Base-by-base conservation (phyloP, 768 basidiomycete genomes). In the Suillus placidus region DNA sequence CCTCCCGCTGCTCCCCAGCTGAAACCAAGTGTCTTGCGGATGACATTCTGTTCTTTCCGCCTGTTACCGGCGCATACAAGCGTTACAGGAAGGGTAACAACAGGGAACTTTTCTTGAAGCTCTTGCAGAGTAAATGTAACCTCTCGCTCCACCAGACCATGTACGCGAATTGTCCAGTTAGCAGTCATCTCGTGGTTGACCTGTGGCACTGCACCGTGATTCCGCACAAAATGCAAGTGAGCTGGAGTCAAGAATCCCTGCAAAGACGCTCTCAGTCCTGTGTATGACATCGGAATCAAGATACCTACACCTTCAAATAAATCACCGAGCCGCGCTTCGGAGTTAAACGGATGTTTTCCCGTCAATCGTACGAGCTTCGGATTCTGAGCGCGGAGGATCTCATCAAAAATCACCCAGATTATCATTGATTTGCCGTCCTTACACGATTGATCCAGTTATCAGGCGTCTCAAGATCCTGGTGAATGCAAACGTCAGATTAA, bases 61-160 rank as follows among this genome's bases (percentile, higher is more conserved):
- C 88, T 75, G 71, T 89, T 89, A 2, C 88, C 88, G 2, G 88
- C 88, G 67, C 88, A 89, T 4, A 85, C 84, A 13, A 89, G 72
- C 0, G 88, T 89, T 23, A 88, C 79, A 4, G 88, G 88, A 4
- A 88, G 66, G 0, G 87, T 89, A 7, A 88, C 83, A 10, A 83
- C 77, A 12, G 79, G 76, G 69, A 88, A 87, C n/a, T 68, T 75
- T 20, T 70, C 69, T 49, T 78, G 77, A 8, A 89, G 76, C 62
- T 87, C 81, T 18, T 74, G 70, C 16, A 89, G 67, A 7, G 82
- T 80, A 34, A 88, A 74, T 2, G 72, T 77, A 57, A 76, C 32
- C 61, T 80, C 73, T 38, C 74, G 68, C 40, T 73, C 66, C 65
- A 87, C 76, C 71, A 78, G 75, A 45, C 81, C 72, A 37, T 70